Conservation (phyloP, 2,329 filamentous ascomycete species). For the Penicillium capsulatum region DNA sequence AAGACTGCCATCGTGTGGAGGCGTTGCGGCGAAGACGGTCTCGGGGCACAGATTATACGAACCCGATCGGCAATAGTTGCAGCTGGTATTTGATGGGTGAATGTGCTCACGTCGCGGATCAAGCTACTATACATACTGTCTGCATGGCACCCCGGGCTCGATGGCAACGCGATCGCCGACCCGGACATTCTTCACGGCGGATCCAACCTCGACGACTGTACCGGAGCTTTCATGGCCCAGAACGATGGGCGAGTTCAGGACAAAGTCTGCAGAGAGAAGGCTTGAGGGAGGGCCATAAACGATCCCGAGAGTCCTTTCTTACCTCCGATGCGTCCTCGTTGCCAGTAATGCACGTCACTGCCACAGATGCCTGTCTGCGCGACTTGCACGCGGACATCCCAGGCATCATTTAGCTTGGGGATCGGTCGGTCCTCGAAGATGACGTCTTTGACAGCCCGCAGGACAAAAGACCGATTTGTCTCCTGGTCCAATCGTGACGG, state of each 20-base stretch:
- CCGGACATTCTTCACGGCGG: slow-evolving; percentile 21
- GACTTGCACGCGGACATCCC: slow-evolving; percentile 45
- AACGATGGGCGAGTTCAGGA: slow-evolving; percentile 40
- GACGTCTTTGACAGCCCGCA: slow-evolving; percentile 45
- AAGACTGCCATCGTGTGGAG: slow-evolving; percentile 50
- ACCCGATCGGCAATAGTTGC: slow-evolving; percentile 21
- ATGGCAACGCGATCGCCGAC: slow-evolving; percentile 24
- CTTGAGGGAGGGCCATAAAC: too few species aligned
- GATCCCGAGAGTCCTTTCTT: neutral
- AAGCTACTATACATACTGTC: slow-evolving; percentile 32
- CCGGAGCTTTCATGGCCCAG: slow-evolving; percentile 32
- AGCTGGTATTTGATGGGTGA: slow-evolving; percentile 7
- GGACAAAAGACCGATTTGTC: slow-evolving; percentile 43
- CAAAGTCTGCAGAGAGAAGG: slow-evolving; percentile 32
- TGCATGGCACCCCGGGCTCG: slow-evolving; percentile 25
- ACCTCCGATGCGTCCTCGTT: slow-evolving; percentile 44
- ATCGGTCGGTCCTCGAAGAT: slow-evolving; percentile 44
- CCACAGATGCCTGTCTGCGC: slow-evolving; percentile 49
- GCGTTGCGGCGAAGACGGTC: slow-evolving; percentile 50
- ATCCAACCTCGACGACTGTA: slow-evolving; percentile 20
- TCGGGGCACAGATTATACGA: slow-evolving; percentile 23
- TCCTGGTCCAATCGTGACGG: too few species aligned
- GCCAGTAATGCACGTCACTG: slow-evolving; percentile 38
- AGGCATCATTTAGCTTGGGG: slow-evolving; percentile 35
- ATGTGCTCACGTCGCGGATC: neutral